Base-by-base conservation (phyloP, 1,139 yeast species). In the Blastobotrys buckinghamii region DNA sequence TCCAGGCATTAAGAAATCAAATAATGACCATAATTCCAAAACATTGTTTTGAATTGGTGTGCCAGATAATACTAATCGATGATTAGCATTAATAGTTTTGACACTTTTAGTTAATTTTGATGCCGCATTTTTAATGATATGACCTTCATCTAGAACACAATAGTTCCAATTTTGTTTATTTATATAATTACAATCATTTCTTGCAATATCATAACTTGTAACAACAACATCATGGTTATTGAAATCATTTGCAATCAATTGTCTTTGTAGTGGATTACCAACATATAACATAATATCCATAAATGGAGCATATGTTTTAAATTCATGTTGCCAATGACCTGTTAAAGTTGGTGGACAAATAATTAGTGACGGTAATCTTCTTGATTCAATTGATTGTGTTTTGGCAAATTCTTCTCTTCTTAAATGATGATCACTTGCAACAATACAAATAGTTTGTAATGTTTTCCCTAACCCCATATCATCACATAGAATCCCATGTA, bases 401-500 rank as follows among this genome's bases (percentile, higher is more conserved):
- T 62, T 62, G 13, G 68, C 68, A 64, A 74, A 84, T 55, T 81
- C 84, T 56, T 84, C 84, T 13, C 80, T 82, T 60, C 98, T 79
- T 55, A 87, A 63, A 62, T 89, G 87, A 63, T 94, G 98, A 62
- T 94, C 98, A 60, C 97, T 88, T 0, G 98, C 86, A 48, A 94
- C 89, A 56, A 94, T 92, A 70, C 98, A 94, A 61, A 94, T 89
- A 0, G 98, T 90, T 67, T 94, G 99, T 54, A 94, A 74, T 0
- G 99, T 94, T 65, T 94, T 94, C 51, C 99, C 99, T 35, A 94
- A 76, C 12, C 99, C 99, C 99, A 94, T 94, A 79, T 94, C 99
- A 67, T 94, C 99, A 78, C 98, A 92, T 45, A 94, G 72, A 60
- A 94, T 89, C 45, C 98, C 99, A 69, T 94, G 98, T 46, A 94